Conservation (phyloP, 1,139 yeast genomes). For the Sporopachydermia cereana region DNA sequence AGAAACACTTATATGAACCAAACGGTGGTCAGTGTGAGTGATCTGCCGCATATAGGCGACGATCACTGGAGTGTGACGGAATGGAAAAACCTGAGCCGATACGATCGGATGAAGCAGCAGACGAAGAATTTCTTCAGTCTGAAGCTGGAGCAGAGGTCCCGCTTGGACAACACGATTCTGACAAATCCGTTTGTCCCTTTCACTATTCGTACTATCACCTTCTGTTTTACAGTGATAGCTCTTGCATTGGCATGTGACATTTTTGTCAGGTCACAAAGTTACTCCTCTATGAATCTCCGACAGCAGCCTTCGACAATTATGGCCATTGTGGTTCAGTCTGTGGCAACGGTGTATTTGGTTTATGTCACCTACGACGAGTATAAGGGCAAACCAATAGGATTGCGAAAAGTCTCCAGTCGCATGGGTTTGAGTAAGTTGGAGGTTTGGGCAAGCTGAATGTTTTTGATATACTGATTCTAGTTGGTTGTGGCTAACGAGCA, state of each 20-base stretch:
- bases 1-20: slow-evolving; percentile 4
- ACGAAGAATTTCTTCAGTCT: slow-evolving; percentile 10
- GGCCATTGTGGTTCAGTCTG: slow-evolving; percentile 78
- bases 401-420: slow-evolving; percentile 74
- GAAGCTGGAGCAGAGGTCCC: slow-evolving; percentile 56
- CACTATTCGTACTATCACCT: slow-evolving; percentile 56
- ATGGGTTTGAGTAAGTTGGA: slow-evolving; percentile 31
- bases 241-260: slow-evolving; percentile 44
- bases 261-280: slow-evolving; percentile 17
- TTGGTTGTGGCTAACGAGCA: background rate
- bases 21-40: background rate
- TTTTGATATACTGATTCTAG: too few relatives aligned
- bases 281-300: slow-evolving; percentile 34
- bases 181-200: slow-evolving; percentile 77
- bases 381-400: slow-evolving; percentile 81
- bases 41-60: background rate
- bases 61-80: slow-evolving; percentile 4
- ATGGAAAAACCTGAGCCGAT: slow-evolving; percentile 9
- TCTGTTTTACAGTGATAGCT: slow-evolving; percentile 48
- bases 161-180: slow-evolving; percentile 44
- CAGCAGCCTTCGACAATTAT: slow-evolving; percentile 88
- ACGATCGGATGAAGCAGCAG: slow-evolving; percentile 9
- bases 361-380: slow-evolving; percentile 89
- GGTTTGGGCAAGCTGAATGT: too few relatives aligned
- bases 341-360: slow-evolving; percentile 64